Base-by-base conservation (phyloP, 768 basidiomycete species). In the Serendipita vermifera region DNA sequence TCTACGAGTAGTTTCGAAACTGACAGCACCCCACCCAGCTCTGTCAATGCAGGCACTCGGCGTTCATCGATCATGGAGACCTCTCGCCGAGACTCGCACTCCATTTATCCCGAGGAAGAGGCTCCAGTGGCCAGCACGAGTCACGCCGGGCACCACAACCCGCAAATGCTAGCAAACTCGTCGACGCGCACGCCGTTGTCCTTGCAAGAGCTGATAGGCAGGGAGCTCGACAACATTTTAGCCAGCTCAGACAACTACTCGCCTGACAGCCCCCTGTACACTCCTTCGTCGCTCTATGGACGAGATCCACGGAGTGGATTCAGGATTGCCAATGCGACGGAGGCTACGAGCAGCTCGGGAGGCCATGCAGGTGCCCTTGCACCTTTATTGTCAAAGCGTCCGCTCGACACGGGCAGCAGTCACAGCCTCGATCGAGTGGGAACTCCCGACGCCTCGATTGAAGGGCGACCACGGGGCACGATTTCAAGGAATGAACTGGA, bases 401-500 rank as follows among this genome's bases (percentile, higher is more conserved):
- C 35, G n/a, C n/a, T n/a, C 35, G n/a, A 36, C 35, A 9, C 35
- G 9, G 9, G 35, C 35, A 36, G 9, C 35, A 36, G n/a, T 36
- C n/a, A 9, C 35, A 36, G n/a, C n/a, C n/a, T n/a, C n/a, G n/a
- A n/a, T n/a, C n/a, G n/a, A n/a, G n/a, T n/a, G n/a, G n/a, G n/a
- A n/a, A n/a, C n/a, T n/a, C 35, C 35, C 35, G 35, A 36, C n/a
- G 9, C 35, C n/a, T 36, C 35, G 9, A 9, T 9, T 36, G 9
- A 36, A 9, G 35, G 35, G 9, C 9, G 29, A 20, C 17, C n/a
- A 26, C 9, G 46, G 29, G 24, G 26, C 17, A 31, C 32, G 9
- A 51, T 51, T 22, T 51, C 46, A 29, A 51, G 46, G 46, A 22
- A 51, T n/a, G 46, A 51, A 9, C 26, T 51, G 46, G 46, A 51